Percentiles rank a stretch among this genome's conserved stretches.
These are phyloP conservation scores for Corchorus capsularis DNA, from an alignment of 345 rosid species.

Conservation along the genomic window DNA sequence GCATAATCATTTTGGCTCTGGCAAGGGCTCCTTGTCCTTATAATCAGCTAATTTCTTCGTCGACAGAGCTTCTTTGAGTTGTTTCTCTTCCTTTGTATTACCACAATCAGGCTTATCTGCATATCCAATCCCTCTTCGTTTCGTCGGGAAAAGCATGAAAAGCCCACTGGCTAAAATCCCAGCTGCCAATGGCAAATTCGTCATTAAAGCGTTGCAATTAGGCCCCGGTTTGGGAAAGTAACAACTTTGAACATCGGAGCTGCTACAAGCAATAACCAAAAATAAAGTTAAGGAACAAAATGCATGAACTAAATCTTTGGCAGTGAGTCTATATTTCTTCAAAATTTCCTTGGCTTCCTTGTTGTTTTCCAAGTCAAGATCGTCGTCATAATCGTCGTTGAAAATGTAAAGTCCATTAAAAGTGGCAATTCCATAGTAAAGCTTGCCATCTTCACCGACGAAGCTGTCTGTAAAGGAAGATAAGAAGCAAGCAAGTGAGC, in stretches of 20 bases:
- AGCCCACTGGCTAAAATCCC: slow-evolving; percentile 33
- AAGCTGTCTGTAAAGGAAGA: slow-evolving; percentile 55
- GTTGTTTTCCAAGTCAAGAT: background rate
- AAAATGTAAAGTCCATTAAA: slow-evolving; percentile 25
- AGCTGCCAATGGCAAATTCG: slow-evolving; percentile 37
- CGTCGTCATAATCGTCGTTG: slow-evolving; percentile 16
- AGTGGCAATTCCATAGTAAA: slow-evolving; percentile 46
- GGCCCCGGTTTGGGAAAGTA: slow-evolving; percentile 23
- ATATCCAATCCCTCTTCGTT: slow-evolving; percentile 43
- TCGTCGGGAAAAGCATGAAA: slow-evolving; percentile 51
- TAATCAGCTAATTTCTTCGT: too few relatives aligned
- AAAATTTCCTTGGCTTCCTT: background rate
- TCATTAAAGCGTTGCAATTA: slow-evolving; percentile 21
- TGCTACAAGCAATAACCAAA: slow-evolving; percentile 37
- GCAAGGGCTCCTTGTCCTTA: too few relatives aligned
- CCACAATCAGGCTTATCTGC: background rate
- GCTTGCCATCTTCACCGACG: slow-evolving; percentile 29
- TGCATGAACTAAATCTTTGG: slow-evolving; percentile 45
- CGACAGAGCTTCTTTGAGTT: background rate
- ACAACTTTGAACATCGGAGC: slow-evolving; percentile 35
- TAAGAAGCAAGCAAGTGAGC: slow-evolving; percentile 34
- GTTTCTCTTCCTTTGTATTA: background rate
- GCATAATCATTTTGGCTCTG: too few relatives aligned
- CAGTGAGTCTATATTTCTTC: slow-evolving; percentile 1
- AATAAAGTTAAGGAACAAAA: slow-evolving; percentile 36